phyloP scores from a whole-genome alignment of 768 basidiomycete genomes.

The Amanita pallidorosea region DNA sequence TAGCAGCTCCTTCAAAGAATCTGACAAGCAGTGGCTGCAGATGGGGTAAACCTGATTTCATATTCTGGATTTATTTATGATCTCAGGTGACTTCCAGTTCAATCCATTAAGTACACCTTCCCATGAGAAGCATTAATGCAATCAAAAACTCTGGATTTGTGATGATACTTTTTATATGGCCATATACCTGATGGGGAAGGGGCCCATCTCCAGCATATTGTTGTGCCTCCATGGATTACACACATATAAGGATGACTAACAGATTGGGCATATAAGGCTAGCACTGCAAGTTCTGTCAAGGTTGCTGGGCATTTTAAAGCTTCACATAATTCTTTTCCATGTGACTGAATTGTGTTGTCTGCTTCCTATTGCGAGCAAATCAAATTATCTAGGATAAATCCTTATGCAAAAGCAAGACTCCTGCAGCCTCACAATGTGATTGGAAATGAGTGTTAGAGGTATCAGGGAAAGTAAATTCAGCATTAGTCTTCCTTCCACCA shows the following conservation, averaged over 20 bases:
- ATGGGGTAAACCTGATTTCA: slow-evolving; percentile 1
- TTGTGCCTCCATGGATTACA: too few species aligned
- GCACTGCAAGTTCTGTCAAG: too few species aligned
- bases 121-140: slow-evolving; percentile 9
- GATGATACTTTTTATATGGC: slow-evolving; percentile 9
- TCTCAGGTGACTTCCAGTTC: not conserved
- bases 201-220: slow-evolving; percentile 16
- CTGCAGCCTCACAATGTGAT: too few species aligned
- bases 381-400: too few species aligned
- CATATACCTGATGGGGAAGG: slow-evolving; percentile 11
- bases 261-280: too few species aligned
- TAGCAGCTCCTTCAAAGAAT: slow-evolving; percentile 5
- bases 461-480: not conserved
- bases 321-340: too few species aligned
- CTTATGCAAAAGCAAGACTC: too few species aligned
- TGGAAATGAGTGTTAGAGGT: not conserved
- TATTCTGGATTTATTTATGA: not conserved
- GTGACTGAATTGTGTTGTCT: too few species aligned
- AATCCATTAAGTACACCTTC: slow-evolving; percentile 4
- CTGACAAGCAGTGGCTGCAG: not conserved
- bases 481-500: too few species aligned
- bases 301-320: too few species aligned
- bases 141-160: slow-evolving; percentile 15
- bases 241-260: too few species aligned
- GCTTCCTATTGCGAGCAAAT: too few species aligned